These are phyloP conservation scores for Artomyces pyxidatus DNA, from an alignment of 768 basidiomycete species.

Conservation along the genomic window DNA sequence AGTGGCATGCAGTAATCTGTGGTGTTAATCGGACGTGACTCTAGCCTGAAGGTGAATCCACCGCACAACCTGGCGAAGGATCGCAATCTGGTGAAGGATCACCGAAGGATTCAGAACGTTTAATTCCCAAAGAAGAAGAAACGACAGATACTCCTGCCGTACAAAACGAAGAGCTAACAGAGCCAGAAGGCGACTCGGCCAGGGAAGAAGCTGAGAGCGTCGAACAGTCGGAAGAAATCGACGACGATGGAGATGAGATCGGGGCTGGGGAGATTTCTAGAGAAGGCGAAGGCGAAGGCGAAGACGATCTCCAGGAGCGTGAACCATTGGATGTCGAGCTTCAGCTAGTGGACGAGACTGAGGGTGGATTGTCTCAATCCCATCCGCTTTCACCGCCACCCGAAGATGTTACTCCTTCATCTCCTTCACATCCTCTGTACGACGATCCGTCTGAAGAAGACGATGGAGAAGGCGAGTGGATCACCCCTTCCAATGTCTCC, in stretches of 20 bases:
- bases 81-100: neutral
- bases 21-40: neutral
- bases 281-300: conserved; percentile 15
- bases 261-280: no score
- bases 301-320: conserved; percentile 13
- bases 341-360: conserved; percentile 19
- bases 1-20: neutral
- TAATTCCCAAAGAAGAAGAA: neutral
- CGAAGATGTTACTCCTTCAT: conserved; percentile 9
- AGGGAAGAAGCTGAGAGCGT: conserved; percentile 8
- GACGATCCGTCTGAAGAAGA: conserved; percentile 75
- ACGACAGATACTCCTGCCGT: neutral
- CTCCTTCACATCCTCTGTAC: conserved; percentile 34
- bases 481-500: conserved; percentile 82
- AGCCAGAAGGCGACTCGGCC: neutral
- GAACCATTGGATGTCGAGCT: conserved; percentile 43
- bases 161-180: conserved; percentile 4
- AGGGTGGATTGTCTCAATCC: neutral
- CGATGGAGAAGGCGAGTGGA: conserved; percentile 93
- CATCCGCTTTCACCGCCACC: conserved; percentile 1
- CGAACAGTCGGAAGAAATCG: conserved; percentile 10
- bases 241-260: conserved; percentile 14
- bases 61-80: neutral
- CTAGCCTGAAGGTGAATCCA: neutral
- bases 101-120: neutral